These are phyloP conservation scores for Aspergillus novofumigatus DNA, from an alignment of 2,329 filamentous ascomycete species.

Conservation along the genomic window DNA sequence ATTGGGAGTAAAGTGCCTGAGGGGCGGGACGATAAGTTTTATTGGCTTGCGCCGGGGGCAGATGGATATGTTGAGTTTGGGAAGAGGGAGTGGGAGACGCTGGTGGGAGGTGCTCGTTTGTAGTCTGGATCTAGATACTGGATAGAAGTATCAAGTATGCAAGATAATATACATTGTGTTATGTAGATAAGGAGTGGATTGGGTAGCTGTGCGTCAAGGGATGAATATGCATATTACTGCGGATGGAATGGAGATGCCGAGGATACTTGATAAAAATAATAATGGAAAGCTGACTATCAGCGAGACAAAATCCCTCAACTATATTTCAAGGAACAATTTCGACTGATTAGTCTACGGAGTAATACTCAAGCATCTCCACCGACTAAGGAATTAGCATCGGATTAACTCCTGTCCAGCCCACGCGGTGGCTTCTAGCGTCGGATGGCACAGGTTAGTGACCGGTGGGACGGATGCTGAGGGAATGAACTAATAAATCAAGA, in stretches of 20 bases:
- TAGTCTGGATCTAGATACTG: constrained; percentile 19
- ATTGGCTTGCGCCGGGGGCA: constrained; percentile 48
- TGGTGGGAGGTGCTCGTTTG: constrained; percentile 46
- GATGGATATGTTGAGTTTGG: constrained; percentile 58
- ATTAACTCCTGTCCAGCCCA: not conserved
- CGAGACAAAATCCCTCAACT: no score
- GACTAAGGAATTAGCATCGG: not conserved
- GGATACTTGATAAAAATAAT: no score
- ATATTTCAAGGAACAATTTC: no score
- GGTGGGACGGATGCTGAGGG: no score
- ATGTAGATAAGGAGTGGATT: no score
- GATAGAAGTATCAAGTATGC: no score
- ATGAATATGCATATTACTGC: not conserved
- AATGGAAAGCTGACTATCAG: no score
- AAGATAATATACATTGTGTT: no score
- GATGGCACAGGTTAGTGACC: no score
- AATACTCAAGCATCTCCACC: not conserved
- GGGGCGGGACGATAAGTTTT: constrained; percentile 44
- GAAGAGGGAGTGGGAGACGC: constrained; percentile 53
- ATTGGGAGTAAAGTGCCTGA: constrained; percentile 42
- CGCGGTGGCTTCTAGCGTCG: not conserved
- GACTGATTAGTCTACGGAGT: no score
- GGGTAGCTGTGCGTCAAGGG: not conserved
- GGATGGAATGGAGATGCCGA: not conserved
- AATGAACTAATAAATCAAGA: not conserved